phyloP scores from a whole-genome alignment of 2,329 filamentous ascomycete species.

The Talaromyces marneffei region DNA sequence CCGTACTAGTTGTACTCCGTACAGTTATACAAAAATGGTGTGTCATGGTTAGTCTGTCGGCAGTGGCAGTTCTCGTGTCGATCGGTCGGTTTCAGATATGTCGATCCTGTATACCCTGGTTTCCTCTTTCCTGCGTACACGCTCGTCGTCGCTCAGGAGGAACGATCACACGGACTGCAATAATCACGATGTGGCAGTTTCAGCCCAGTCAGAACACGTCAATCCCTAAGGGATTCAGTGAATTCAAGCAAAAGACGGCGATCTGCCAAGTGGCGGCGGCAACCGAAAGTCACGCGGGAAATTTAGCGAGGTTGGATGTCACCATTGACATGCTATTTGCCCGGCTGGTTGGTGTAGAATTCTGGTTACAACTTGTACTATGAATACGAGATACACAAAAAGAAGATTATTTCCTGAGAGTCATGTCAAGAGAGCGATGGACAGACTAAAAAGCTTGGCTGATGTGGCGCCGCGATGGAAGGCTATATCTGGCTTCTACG shows the following conservation, averaged over 20 bases:
- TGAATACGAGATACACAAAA: background rate
- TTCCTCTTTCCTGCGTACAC: too few species aligned
- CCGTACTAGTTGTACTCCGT: background rate
- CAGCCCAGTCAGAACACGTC: background rate
- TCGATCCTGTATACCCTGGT: background rate
- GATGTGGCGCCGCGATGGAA: conserved; percentile 7
- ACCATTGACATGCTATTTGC: background rate
- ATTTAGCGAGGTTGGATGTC: background rate
- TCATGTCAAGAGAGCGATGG: background rate
- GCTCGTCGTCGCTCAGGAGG: background rate
- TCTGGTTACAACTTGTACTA: background rate
- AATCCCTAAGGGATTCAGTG: background rate
- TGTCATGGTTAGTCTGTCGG: background rate
- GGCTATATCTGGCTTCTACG: conserved; percentile 3
- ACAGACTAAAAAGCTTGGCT: conserved; percentile 3
- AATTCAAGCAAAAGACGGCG: background rate
- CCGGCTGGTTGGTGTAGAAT: background rate
- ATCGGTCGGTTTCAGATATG: conserved; percentile 3
- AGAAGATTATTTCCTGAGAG: background rate
- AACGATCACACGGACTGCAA: background rate
- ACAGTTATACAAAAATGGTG: too few species aligned
- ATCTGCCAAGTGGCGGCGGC: background rate
- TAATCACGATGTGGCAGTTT: background rate
- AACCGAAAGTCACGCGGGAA: background rate
- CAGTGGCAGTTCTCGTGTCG: conserved; percentile 1